Conservation (phyloP, 306 rosid genomes). For the Aeschynomene evenia region DNA sequence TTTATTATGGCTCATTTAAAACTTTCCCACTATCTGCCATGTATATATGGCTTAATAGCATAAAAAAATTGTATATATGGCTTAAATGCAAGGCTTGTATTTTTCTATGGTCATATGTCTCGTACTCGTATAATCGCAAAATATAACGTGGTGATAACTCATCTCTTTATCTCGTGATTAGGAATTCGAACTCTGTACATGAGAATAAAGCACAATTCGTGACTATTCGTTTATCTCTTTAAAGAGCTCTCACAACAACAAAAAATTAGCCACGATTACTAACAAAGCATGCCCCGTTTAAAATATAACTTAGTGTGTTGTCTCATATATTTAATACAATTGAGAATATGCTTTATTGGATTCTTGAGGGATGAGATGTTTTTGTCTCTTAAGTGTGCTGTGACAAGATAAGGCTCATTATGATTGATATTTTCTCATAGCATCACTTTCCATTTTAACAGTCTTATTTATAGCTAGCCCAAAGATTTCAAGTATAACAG, state of each 20-base stretch:
- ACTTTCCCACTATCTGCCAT: not conserved
- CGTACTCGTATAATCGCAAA: too few species aligned
- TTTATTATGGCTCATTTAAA: not conserved
- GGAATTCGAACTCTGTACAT: too few species aligned
- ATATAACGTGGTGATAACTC: too few species aligned
- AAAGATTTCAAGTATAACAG: not conserved
- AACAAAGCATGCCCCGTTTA: too few species aligned
- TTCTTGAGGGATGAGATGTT: conserved; percentile 7
- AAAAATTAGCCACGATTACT: too few species aligned
- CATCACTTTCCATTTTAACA: conserved; percentile 10
- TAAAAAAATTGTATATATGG: too few species aligned
- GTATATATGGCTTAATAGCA: too few species aligned
- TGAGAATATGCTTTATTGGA: not conserved
- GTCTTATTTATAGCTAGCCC: not conserved
- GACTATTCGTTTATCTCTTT: too few species aligned
- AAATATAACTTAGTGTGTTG: too few species aligned
- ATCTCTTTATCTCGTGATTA: too few species aligned
- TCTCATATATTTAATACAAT: not conserved
- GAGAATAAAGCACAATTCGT: too few species aligned
- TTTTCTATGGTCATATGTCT: conserved; percentile 24
- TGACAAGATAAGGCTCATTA: not conserved
- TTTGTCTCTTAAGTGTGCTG: conserved; percentile 11
- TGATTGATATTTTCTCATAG: not conserved
- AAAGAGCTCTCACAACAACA: too few species aligned
- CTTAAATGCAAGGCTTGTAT: not conserved